Conservation (phyloP, 169 alveolate species). For the Plasmodium gaboni region DNA sequence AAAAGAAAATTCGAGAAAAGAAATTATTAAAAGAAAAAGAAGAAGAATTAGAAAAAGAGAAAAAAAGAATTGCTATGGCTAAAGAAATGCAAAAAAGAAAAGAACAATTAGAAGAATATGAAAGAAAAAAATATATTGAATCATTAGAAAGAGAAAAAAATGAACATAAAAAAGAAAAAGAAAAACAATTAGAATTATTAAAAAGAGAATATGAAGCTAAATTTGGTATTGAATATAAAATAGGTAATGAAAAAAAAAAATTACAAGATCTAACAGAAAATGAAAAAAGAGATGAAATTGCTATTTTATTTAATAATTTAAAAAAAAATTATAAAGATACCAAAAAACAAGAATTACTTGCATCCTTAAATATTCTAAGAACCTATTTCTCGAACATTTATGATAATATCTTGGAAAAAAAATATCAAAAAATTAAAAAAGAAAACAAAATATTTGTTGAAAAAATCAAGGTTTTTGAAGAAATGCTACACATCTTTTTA, state of each 20-base stretch:
- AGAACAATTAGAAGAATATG: conserved; percentile 74
- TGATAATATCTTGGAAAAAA: conserved; percentile 66
- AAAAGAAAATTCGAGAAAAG: conserved; percentile 68
- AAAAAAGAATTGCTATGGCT: conserved; percentile 70
- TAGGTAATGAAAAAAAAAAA: conserved; percentile 28
- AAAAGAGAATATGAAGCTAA: conserved; percentile 75
- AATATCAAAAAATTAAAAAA: conserved; percentile 66
- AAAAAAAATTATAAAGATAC: conserved; percentile 69
- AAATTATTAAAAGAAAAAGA: conserved; percentile 65
- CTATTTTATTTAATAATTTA: conserved; percentile 66
- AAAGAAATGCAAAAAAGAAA: conserved; percentile 70
- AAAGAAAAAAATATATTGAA: conserved; percentile 60
- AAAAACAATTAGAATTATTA: conserved; percentile 64
- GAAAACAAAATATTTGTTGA: conserved; percentile 69
- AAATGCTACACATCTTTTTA: conserved; percentile 55
- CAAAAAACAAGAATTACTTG: conserved; percentile 38
- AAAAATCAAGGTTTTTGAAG: conserved; percentile 54
- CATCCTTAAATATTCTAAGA: conserved; percentile 47
- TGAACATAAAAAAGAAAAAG: conserved; percentile 75
- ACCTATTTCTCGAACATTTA: conserved; percentile 50
- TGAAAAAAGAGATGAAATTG: conserved; percentile 72
- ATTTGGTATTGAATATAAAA: conserved; percentile 59
- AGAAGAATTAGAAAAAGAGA: conserved; percentile 72
- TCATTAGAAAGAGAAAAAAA: conserved; percentile 59
- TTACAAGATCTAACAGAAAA: conserved; percentile 62